These are phyloP conservation scores for Jamesozyma piceae DNA, from an alignment of 805 yeast genomes.

Conservation along the genomic window DNA sequence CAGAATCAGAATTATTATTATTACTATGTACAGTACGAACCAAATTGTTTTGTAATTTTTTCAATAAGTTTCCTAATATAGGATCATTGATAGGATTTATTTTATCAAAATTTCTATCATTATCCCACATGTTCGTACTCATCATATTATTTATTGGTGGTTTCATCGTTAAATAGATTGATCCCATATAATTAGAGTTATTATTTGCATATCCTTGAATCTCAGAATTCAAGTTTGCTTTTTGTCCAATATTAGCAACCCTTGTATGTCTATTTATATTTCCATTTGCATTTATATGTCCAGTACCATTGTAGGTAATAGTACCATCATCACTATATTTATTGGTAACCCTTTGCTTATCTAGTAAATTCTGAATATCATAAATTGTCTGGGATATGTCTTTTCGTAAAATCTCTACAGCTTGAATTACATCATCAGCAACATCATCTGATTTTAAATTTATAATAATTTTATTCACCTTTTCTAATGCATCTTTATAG, in stretches of 20 bases:
- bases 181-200: slow-evolving; percentile 3
- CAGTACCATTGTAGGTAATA: background rate
- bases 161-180: slow-evolving; percentile 9
- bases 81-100: slow-evolving; percentile 10
- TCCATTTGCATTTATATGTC: background rate
- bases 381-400: slow-evolving; percentile 28
- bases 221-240: background rate
- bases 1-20: background rate
- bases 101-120: slow-evolving; percentile 3
- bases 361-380: slow-evolving; percentile 17
- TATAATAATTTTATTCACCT: slow-evolving; percentile 7
- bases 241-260: background rate
- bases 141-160: slow-evolving; percentile 10
- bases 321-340: slow-evolving; percentile 2
- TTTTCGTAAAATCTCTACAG: slow-evolving; percentile 22
- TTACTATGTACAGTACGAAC: background rate
- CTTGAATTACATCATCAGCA: slow-evolving; percentile 24
- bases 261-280: too few relatives aligned
- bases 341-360: background rate
- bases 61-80: slow-evolving; percentile 11
- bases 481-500: slow-evolving; percentile 5
- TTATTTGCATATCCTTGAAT: background rate
- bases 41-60: slow-evolving; percentile 16
- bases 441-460: slow-evolving; percentile 5
- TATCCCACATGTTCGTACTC: slow-evolving; percentile 11